These are phyloP conservation scores for Umbilicaria muhlenbergii DNA, from an alignment of 495 filamentous ascomycete genomes.

Conservation along the genomic window DNA sequence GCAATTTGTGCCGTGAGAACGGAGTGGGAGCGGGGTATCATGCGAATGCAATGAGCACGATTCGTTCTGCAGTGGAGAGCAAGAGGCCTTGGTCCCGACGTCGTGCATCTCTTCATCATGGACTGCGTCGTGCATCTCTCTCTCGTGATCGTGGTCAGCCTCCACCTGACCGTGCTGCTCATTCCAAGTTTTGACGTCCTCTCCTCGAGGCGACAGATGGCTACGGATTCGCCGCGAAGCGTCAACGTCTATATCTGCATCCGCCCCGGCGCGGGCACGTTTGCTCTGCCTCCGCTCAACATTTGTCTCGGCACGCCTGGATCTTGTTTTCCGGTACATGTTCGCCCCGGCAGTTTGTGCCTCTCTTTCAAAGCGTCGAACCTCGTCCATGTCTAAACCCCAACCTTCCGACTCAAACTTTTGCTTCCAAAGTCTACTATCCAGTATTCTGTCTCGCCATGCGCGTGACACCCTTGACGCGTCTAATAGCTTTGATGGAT, in stretches of 20 bases:
- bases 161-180: slow-evolving; percentile 24
- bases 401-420: slow-evolving; percentile 77
- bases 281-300: slow-evolving; percentile 34
- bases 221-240: neutral
- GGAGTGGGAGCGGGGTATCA: too few relatives aligned
- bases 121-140: slow-evolving; percentile 12
- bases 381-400: slow-evolving; percentile 50
- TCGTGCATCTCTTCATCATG: slow-evolving; percentile 33
- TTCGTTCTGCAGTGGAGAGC: too few relatives aligned
- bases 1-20: too few relatives aligned
- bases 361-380: slow-evolving; percentile 50
- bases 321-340: slow-evolving; percentile 28
- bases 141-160: slow-evolving; percentile 19
- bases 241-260: slow-evolving; percentile 1
- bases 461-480: slow-evolving; percentile 62
- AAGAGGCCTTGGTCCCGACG: slow-evolving; percentile 15
- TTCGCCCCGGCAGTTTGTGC: slow-evolving; percentile 27
- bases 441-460: slow-evolving; percentile 71
- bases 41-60: too few relatives aligned
- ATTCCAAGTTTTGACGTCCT: slow-evolving; percentile 15
- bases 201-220: neutral
- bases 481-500: slow-evolving; percentile 56
- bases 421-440: slow-evolving; percentile 72
- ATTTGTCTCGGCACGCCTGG: slow-evolving; percentile 29
- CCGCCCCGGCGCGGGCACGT: slow-evolving; percentile 29